Evolutionary conservation across 306 rosid species (phyloP).

Genomic region (Cajanus cajan): DNA sequence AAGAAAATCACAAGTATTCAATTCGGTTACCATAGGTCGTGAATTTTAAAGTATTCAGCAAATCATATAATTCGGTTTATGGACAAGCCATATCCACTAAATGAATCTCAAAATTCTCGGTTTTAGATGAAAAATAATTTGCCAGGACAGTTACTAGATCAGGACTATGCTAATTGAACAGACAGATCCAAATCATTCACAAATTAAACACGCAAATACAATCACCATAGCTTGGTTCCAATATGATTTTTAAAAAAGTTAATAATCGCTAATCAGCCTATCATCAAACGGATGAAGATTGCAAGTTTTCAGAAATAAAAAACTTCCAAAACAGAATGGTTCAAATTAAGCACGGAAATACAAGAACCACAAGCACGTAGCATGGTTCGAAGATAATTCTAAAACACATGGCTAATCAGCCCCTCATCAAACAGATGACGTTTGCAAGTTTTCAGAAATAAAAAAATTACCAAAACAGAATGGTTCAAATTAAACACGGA

Average conservation of each 20-base stretch:
- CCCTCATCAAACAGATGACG: no score
- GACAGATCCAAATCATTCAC: constrained; percentile 34
- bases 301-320: not conserved
- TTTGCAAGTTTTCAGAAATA: no score
- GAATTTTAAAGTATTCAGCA: not conserved
- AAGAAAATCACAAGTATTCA: no score
- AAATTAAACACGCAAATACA: not conserved
- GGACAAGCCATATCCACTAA: no score
- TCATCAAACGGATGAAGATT: constrained; percentile 18
- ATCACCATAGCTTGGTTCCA: not conserved
- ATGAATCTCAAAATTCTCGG: not conserved
- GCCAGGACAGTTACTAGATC: constrained; percentile 5
- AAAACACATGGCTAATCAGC: no score
- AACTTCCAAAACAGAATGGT: no score
- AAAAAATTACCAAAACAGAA: no score
- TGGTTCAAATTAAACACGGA: not conserved
- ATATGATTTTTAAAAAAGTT: not conserved
- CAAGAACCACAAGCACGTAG: no score
- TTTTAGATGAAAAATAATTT: not conserved
- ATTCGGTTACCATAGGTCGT: not conserved
- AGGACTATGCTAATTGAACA: constrained; percentile 1
- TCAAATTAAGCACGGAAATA: no score
- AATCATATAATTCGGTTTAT: no score
- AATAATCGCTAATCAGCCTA: not conserved
- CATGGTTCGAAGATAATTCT: no score